A percentile compares a stretch with the other conserved stretches of the same genome.
Conservation (phyloP, 2,329 filamentous ascomycete genomes). For the Whalleya microplaca region DNA sequence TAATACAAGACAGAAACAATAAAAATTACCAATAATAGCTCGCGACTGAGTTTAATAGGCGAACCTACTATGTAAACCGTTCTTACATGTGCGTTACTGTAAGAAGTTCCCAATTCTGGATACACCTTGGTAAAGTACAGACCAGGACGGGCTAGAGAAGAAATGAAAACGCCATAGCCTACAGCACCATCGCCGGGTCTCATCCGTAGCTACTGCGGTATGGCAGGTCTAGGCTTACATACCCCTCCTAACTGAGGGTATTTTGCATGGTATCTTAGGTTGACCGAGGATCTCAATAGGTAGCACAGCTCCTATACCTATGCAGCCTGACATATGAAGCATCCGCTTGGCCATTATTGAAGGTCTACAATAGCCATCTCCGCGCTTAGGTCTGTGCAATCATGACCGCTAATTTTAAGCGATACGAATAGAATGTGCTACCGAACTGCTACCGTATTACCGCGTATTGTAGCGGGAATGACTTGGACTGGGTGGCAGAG, state of each 20-base stretch:
- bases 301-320: not conserved
- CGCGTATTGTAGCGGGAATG: constrained; percentile 3
- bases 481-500: constrained; percentile 7
- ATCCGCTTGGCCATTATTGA: not conserved
- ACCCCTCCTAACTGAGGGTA: not conserved
- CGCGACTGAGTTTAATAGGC: not conserved
- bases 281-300: not conserved
- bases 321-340: not conserved
- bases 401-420: not conserved
- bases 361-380: not conserved
- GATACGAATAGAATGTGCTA: too few relatives aligned
- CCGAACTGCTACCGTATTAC: not conserved
- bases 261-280: not conserved
- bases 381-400: not conserved
- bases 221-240: not conserved
- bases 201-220: not conserved
- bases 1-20: constrained; percentile 27
- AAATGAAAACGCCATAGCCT: not conserved
- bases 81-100: not conserved
- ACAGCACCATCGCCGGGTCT: not conserved
- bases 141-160: too few relatives aligned
- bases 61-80: not conserved
- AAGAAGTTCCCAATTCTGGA: too few relatives aligned
- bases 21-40: constrained; percentile 21
- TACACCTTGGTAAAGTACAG: too few relatives aligned